Base-by-base conservation (phyloP, 2,329 filamentous ascomycete genomes). In the Pyricularia grisea region DNA sequence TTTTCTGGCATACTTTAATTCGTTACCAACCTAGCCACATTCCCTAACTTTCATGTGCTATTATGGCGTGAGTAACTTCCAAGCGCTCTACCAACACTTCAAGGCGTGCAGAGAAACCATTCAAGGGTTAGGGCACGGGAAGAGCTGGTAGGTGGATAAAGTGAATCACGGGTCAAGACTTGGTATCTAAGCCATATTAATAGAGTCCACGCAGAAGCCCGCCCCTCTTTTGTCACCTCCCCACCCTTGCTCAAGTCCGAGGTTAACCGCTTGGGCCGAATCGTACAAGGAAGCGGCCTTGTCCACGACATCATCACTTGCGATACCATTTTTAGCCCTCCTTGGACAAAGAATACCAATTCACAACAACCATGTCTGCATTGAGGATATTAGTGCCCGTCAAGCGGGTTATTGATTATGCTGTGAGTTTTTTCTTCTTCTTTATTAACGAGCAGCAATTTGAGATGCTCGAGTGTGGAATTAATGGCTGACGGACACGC, bases 371-470 rank as follows among this genome's bases (percentile, higher is more conserved):
- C 72, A 89, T 89, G 87, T 88, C 87, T 75, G 83, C 86, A 69
- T 81, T 93, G 74, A 84, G 90, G 78, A 93, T 94, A 79, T 85
- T 94, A 71, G 91, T 94, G 3, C 91, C 91, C 79, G 83, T 94
- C 66, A 94, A 94, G 83, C 84, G 91, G 87, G 91, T 94, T 67
- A 93, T 94, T 83, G 91, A 94, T 85, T 93, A 92, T 86, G 90
- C 91, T 74, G 91, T 93, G 82, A 77, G 88, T 81, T 70, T 58
- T 25, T n/a, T n/a, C n/a, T n/a, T n/a, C n/a, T n/a, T n/a, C n/a
- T n/a, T 36, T n/a, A 11, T 25, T 58, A 14, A 6, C 30, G 14
- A 36, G 1, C 7, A 25, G n/a, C 31, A 4, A 3, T 25, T 36
- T 20, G 65, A 33, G 25, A 17, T 58, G 23, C 69, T 69, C 65